Evolutionary conservation across 352 stramenopile species (phyloP).

Genomic region (Globisporangium nodosum): DNA sequence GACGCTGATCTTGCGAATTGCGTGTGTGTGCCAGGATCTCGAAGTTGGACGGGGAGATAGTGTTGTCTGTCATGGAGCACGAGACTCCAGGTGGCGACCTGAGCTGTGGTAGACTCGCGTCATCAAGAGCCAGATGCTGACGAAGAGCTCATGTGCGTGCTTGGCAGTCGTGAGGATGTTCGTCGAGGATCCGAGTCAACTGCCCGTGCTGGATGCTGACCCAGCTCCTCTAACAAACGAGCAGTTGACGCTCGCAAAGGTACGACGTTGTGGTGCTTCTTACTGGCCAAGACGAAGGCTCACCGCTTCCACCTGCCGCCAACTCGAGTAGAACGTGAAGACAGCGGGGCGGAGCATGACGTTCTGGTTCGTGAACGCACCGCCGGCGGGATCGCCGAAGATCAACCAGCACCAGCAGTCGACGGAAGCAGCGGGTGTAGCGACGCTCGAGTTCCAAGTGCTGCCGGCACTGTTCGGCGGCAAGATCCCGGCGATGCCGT

Average conservation of each 20-base stretch:
- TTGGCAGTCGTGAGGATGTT: constrained; percentile 12
- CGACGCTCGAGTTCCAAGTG: constrained; percentile 28
- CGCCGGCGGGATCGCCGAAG: background rate
- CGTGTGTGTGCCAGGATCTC: constrained; percentile 30
- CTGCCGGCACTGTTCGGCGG: constrained; percentile 52
- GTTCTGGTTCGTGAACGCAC: constrained; percentile 51
- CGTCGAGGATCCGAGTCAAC: constrained; percentile 17
- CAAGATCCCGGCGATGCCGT: constrained; percentile 40
- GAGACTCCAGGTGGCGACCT: constrained; percentile 25
- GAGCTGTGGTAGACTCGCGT: background rate
- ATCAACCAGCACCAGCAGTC: background rate
- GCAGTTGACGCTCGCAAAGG: constrained; percentile 29
- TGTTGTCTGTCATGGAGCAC: constrained; percentile 56
- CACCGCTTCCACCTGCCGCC: background rate
- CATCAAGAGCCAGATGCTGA: background rate
- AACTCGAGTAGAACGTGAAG: constrained; percentile 31
- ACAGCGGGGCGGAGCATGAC: constrained; percentile 33
- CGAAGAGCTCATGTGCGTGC: background rate
- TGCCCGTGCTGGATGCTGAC: constrained; percentile 17
- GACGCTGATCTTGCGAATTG: background rate
- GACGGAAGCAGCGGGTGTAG: background rate
- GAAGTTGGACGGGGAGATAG: constrained; percentile 57
- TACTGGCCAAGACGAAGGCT: too few species aligned
- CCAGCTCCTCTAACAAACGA: constrained; percentile 37
- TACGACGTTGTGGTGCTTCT: constrained; percentile 3